These are phyloP conservation scores for Cryptococcus sp. DNA, from an alignment of 1,284 basidiomycete genomes.

Conservation along the genomic window DNA sequence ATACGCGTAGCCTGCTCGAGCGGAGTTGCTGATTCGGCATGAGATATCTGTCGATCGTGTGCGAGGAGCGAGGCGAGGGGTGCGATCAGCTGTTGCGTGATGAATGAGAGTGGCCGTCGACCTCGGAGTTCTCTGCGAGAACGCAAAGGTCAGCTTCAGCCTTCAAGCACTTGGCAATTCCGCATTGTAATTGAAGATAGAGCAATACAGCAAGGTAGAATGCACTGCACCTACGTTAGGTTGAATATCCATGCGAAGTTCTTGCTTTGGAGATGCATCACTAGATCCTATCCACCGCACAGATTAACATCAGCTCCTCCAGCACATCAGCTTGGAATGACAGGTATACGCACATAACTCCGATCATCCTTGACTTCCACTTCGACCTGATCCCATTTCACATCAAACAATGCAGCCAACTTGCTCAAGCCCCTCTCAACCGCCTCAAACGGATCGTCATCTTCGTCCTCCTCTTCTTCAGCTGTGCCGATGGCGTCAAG, in stretches of 20 bases:
- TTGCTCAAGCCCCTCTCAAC: not conserved
- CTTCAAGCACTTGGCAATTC: not conserved
- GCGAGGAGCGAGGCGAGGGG: not conserved
- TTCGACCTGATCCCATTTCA: not conserved
- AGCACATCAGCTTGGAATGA: not conserved
- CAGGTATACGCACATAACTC: not conserved
- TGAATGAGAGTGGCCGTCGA: not conserved
- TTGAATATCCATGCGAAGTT: not conserved
- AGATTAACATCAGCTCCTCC: not conserved
- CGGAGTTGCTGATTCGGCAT: no score
- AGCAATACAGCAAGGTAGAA: no score
- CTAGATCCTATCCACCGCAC: not conserved
- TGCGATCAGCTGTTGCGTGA: not conserved
- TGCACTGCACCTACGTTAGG: not conserved
- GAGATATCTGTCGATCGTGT: not conserved
- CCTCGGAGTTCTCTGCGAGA: not conserved
- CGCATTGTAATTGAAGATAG: no score
- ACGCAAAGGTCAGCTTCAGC: not conserved
- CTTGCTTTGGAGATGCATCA: not conserved
- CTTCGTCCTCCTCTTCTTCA: not conserved
- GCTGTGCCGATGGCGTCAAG: not conserved
- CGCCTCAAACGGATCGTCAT: not conserved
- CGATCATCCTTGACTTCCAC: not conserved
- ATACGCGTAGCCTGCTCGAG: no score
- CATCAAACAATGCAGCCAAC: not conserved